Conservation (phyloP, 352 stramenopile genomes). For the Elongisporangium anandrum region DNA sequence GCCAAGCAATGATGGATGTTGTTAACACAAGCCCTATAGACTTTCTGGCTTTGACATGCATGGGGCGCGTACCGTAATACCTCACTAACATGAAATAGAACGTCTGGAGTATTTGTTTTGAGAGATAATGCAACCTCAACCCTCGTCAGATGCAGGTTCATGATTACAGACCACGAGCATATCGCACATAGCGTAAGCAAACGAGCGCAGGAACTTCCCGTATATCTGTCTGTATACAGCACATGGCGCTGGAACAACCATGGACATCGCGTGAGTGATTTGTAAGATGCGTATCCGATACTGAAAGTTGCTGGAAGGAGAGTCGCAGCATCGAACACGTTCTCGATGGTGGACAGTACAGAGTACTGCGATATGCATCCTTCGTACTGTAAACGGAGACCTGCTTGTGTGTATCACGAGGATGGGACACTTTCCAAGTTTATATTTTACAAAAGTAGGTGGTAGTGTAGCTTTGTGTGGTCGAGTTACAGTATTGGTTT, state of each 20-base stretch:
- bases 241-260: no score
- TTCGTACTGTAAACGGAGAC: not conserved
- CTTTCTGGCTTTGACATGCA: not conserved
- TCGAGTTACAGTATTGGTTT: no score
- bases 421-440: not conserved
- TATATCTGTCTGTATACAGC: no score
- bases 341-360: not conserved
- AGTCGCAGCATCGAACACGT: not conserved
- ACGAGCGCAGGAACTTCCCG: no score
- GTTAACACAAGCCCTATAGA: constrained; percentile 3
- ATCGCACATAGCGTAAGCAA: not conserved
- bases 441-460: not conserved
- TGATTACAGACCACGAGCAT: not conserved
- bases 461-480: no score
- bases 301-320: no score
- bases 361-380: not conserved
- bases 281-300: no score
- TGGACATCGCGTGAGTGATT: no score
- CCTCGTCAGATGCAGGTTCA: not conserved
- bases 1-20: constrained; percentile 16
- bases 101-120: not conserved
- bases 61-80: not conserved
- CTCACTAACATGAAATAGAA: not conserved
- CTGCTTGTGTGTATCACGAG: not conserved
- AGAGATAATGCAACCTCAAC: not conserved